Evolutionary conservation across 345 rosid genomes (phyloP).

Genomic region (Lepidium didymum): DNA sequence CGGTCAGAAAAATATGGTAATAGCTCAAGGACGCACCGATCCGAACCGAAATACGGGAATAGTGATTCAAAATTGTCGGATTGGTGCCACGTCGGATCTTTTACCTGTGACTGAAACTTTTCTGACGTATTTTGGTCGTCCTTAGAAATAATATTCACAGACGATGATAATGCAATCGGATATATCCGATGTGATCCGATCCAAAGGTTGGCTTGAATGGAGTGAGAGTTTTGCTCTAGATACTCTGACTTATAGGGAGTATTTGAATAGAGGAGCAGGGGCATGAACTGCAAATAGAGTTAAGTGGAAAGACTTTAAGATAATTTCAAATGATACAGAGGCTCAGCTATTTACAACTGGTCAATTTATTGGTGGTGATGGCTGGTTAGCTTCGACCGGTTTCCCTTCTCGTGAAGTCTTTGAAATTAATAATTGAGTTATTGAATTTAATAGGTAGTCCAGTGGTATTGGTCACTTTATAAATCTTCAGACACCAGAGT

Average conservation of each 20-base stretch:
- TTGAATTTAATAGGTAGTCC: background rate
- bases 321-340: slow-evolving; percentile 31
- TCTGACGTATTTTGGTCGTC: slow-evolving; percentile 57
- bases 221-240: slow-evolving; percentile 50
- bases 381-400: slow-evolving; percentile 56
- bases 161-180: slow-evolving; percentile 56
- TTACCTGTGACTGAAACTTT: slow-evolving; percentile 25
- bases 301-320: slow-evolving; percentile 46
- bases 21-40: slow-evolving; percentile 70
- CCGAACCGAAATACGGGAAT: slow-evolving; percentile 69
- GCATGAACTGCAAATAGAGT: slow-evolving; percentile 49
- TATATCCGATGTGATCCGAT: slow-evolving; percentile 46
- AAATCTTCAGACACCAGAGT: too few species aligned
- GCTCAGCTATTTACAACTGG: slow-evolving; percentile 43
- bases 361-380: slow-evolving; percentile 46
- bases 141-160: slow-evolving; percentile 61
- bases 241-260: slow-evolving; percentile 55
- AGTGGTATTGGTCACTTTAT: too few species aligned
- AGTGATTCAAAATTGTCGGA: slow-evolving; percentile 62
- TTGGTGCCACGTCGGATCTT: slow-evolving; percentile 58
- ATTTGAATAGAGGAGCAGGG: slow-evolving; percentile 56
- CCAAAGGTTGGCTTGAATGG: slow-evolving; percentile 70
- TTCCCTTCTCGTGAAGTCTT: slow-evolving; percentile 52
- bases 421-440: slow-evolving; percentile 5
- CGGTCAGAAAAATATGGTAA: slow-evolving; percentile 63